Conservation (phyloP, 2,329 filamentous ascomycete species). For the Penicillium capsulatum region DNA sequence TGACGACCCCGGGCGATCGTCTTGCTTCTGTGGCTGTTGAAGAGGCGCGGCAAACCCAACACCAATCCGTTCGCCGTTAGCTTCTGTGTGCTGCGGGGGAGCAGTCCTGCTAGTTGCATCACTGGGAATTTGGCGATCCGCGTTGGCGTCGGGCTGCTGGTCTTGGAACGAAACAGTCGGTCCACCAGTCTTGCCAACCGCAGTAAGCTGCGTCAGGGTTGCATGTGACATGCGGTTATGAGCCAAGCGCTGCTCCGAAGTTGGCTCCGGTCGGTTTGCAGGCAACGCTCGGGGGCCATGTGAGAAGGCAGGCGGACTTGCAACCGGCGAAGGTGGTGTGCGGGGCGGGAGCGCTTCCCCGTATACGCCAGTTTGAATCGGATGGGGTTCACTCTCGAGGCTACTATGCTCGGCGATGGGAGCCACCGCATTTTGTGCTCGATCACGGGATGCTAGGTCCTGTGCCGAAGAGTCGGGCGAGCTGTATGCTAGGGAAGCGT, state of each 20-base stretch:
- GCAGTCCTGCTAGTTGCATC: not conserved
- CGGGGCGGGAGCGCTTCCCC: constrained; percentile 42
- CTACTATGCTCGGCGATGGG: constrained; percentile 37
- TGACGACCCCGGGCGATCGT: constrained; percentile 16
- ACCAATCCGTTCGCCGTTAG: not conserved
- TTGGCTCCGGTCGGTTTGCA: constrained; percentile 64
- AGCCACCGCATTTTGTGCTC: constrained; percentile 20
- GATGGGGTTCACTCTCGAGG: constrained; percentile 37
- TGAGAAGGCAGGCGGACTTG: constrained; percentile 71
- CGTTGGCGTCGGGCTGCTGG: constrained; percentile 20
- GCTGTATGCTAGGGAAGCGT: constrained; percentile 18
- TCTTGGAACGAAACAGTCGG: constrained; percentile 37
- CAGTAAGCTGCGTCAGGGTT: constrained; percentile 75
- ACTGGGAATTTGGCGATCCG: constrained; percentile 7
- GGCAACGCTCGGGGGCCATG: constrained; percentile 71
- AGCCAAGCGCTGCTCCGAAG: constrained; percentile 72
- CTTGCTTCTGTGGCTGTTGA: constrained; percentile 19
- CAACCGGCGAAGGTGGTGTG: constrained; percentile 70
- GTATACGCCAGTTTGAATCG: constrained; percentile 24
- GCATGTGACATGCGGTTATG: constrained; percentile 79
- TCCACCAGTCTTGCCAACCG: constrained; percentile 56
- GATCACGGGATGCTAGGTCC: constrained; percentile 26
- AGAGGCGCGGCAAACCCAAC: constrained; percentile 24
- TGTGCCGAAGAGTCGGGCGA: constrained; percentile 39
- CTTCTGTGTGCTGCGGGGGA: not conserved